phyloP scores from a whole-genome alignment of 306 rosid species.

The Vicia sativa region DNA sequence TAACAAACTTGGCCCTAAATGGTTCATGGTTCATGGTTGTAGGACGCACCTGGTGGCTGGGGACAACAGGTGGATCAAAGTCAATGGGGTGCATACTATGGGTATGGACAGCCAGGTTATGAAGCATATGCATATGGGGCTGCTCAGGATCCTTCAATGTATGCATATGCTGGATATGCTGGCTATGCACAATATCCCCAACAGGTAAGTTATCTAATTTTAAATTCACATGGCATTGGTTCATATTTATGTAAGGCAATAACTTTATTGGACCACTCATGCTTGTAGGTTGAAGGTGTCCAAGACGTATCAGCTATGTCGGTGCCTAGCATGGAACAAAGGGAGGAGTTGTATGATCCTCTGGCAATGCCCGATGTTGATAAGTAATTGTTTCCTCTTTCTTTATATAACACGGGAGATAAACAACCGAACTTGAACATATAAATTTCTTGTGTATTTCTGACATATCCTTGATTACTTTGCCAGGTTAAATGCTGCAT shows the following conservation, averaged over 20 bases:
- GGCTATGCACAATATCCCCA: constrained; percentile 84
- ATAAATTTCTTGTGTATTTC: constrained; percentile 25
- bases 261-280: constrained; percentile 16
- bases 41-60: constrained; percentile 79
- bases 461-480: constrained; percentile 38
- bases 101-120: constrained; percentile 79
- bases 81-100: constrained; percentile 85
- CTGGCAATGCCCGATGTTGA: constrained; percentile 78
- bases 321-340: constrained; percentile 48
- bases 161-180: constrained; percentile 76
- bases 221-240: not conserved
- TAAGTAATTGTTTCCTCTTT: constrained; percentile 41
- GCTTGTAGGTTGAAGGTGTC: constrained; percentile 72
- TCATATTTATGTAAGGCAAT: not conserved
- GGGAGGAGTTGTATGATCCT: constrained; percentile 81
- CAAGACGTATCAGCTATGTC: constrained; percentile 72
- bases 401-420: constrained; percentile 9
- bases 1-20: constrained; percentile 31
- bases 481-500: constrained; percentile 80
- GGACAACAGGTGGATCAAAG: constrained; percentile 75
- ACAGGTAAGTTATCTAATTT: constrained; percentile 50
- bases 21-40: constrained; percentile 32
- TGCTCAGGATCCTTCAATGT: constrained; percentile 73
- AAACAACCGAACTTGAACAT: not conserved
- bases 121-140: constrained; percentile 84